Evolutionary conservation across 75 land plant species (phyloP), one percentile per base, ranked within the genome.

Genomic region (Pinus albicaulis): DNA sequence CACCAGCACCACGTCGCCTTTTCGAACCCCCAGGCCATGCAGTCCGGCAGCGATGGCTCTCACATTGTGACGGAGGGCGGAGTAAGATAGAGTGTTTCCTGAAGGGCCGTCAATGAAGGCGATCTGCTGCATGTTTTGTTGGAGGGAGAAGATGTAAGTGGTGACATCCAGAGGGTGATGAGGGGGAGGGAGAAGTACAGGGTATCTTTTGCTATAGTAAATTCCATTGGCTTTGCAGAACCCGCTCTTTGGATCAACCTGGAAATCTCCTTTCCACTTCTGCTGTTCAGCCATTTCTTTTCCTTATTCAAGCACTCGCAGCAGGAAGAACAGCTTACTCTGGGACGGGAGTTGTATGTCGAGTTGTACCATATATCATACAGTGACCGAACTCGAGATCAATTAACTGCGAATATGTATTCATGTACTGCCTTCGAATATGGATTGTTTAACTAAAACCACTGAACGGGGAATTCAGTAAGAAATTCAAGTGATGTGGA

Each of bases 191-290:
- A 89, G 80, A 2, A 78, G 68, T 13, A 79, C 77, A 31, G 82
- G 71, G 0, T 76, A 81, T 20, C 90, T 82, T 69, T 86, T 83
- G 82, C 89, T 88, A 86, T 82, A 78, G 87, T 80, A 93, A 13
- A 72, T 82, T 7, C 79, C 82, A 55, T 86, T 84, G 16, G 52
- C 57, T 13, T 76, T 34, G 76, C 86, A 80, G 85, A 74, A 93
- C 22, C 95, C 95, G 26, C 78, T 81, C 0, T 63, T 31, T 5
- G 82, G 65, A 56, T 81, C 84, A 52, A 71, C 52, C 52, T 44
- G 52, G 11, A 44, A 44, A 44, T 44, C 52, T 44, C 8, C 2
- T 44, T 7, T 44, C 52, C 11, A 1, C 52, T 44, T 44, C 52
- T 7, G 52, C 52, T 44, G 52, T 44, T 7, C 52, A 44, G 52